Evolutionary conservation across 2,329 filamentous ascomycete genomes (phyloP).

Genomic region (Truncatella angustata): DNA sequence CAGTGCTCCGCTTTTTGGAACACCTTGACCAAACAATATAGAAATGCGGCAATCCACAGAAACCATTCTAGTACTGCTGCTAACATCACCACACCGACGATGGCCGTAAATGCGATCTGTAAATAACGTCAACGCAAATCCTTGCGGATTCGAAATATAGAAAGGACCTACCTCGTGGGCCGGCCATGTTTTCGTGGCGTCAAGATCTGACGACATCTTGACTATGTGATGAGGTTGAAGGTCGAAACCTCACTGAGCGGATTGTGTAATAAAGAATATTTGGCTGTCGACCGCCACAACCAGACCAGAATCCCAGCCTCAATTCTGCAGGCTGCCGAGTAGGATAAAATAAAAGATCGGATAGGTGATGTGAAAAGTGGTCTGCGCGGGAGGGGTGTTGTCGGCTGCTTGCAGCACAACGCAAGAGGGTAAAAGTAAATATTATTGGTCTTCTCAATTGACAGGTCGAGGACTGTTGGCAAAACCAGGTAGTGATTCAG

Average conservation of each 20-base stretch:
- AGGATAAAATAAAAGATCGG: conserved; percentile 6
- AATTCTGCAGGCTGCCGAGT: conserved; percentile 5
- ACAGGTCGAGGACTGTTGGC: too few relatives aligned
- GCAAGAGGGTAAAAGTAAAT: conserved; percentile 16
- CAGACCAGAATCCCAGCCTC: not conserved
- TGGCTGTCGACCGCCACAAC: not conserved
- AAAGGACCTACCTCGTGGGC: conserved; percentile 41
- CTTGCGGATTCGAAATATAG: too few relatives aligned
- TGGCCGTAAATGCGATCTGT: too few relatives aligned
- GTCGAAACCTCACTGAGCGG: not conserved
- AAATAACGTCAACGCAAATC: conserved; percentile 71
- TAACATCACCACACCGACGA: conserved; percentile 78
- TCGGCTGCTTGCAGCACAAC: conserved; percentile 21
- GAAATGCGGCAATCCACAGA: conserved; percentile 88
- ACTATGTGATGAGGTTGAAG: not conserved
- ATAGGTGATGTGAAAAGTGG: conserved; percentile 5
- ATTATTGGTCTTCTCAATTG: not conserved
- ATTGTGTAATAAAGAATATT: not conserved
- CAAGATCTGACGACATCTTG: conserved; percentile 36
- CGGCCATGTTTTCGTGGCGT: conserved; percentile 47
- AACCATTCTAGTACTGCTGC: conserved; percentile 91
- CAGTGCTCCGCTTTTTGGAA: conserved; percentile 87
- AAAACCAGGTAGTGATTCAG: too few relatives aligned
- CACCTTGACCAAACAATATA: conserved; percentile 88
- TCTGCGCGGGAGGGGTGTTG: conserved; percentile 12